Evolutionary conservation across 2,329 filamentous ascomycete species (phyloP), one percentile per base, ranked within the genome.

Genomic region (Hortaea sp.): DNA sequence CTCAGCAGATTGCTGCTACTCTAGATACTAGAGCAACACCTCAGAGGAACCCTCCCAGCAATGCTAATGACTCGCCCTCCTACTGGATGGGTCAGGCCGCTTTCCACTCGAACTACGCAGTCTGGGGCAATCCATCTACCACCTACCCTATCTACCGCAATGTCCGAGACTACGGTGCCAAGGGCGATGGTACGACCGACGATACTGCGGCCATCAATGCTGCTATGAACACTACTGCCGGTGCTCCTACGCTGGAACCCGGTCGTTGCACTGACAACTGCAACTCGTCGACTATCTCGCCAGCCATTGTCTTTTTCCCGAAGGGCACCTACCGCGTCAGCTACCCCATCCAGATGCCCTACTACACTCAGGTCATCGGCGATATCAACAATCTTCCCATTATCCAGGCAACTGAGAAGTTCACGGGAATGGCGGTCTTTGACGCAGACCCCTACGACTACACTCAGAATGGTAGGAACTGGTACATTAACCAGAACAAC

Each of bases 381-480:
- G 76, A 81, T 49, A 71, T 77, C 3, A 75, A 71, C 51, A 67
- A 71, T 39, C 63, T 73, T 7, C 77, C 78, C 1, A 70, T 70
- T 4, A 63, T 63, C 45, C 48, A 50, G 32, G 70, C 68, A 27
- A 58, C 62, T n/a, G 48, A 64, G 2, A 54, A 56, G 57, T 98
- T 97, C 61, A 54, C 72, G 2, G 92, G 90, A 41, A 94, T 95
- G 71, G 89, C 85, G 39, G 77, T 97, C 44, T 84, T 98, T 54
- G 89, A 95, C 62, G 75, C 86, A 1, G 83, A 97, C 60, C 89
- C 89, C 0, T 97, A 97, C 66, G 76, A 78, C 28, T 35, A 35
- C 32, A 41, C n/a, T 35, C 63, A 76, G 43, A 69, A 70, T 1
- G 70, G 70, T 11, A 60, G 58, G 47, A 72, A 72, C 60, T 73